Percentiles rank a stretch among this genome's conserved stretches.
These are phyloP conservation scores for Zalerion maritima DNA, from an alignment of 495 filamentous ascomycete genomes.

Conservation along the genomic window DNA sequence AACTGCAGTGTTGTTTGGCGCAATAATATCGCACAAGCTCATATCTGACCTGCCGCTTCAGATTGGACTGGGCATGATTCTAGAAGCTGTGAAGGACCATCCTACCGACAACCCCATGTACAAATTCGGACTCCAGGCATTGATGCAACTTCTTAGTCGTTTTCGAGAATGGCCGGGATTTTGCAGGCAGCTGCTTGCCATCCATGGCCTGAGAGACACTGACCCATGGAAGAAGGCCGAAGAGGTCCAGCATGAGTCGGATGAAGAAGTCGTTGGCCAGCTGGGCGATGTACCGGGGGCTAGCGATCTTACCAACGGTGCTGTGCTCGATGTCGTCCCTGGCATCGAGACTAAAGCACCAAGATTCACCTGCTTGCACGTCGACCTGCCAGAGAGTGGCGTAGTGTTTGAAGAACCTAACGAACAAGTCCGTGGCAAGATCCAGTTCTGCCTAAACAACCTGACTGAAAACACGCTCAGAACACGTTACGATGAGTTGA, in stretches of 20 bases:
- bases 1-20: slow-evolving; percentile 90
- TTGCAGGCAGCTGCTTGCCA: slow-evolving; percentile 64
- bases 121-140: slow-evolving; percentile 94
- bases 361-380: slow-evolving; percentile 60
- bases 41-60: slow-evolving; percentile 81
- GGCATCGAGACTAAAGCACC: slow-evolving; percentile 34
- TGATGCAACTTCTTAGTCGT: slow-evolving; percentile 68
- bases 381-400: slow-evolving; percentile 47
- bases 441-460: slow-evolving; percentile 93
- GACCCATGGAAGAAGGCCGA: slow-evolving; percentile 71
- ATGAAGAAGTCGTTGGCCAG: slow-evolving; percentile 31
- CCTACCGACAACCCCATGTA: slow-evolving; percentile 77
- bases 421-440: slow-evolving; percentile 76
- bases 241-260: slow-evolving; percentile 57
- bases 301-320: slow-evolving; percentile 44
- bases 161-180: slow-evolving; percentile 88
- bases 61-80: slow-evolving; percentile 85
- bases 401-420: slow-evolving; percentile 63
- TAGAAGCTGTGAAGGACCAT: slow-evolving; percentile 82
- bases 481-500: slow-evolving; percentile 64
- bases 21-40: slow-evolving; percentile 84
- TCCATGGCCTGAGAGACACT: slow-evolving; percentile 68
- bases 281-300: slow-evolving; percentile 12
- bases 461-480: slow-evolving; percentile 78
- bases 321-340: slow-evolving; percentile 42